These are phyloP conservation scores for Xylaria sp. DNA, from an alignment of 2,329 filamentous ascomycete genomes.

Conservation along the genomic window DNA sequence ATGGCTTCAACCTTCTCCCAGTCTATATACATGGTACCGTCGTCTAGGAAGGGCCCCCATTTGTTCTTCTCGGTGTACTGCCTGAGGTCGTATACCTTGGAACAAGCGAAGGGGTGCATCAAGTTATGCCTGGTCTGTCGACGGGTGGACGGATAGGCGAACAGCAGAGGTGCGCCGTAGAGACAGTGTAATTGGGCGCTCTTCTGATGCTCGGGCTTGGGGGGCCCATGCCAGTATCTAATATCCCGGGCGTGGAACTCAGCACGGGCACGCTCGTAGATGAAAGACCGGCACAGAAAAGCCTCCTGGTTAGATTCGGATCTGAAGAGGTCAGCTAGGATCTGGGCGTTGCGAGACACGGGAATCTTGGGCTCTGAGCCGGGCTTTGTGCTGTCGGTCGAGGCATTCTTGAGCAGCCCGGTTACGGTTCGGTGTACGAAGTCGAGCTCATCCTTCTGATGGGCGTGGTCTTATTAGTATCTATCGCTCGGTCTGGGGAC, in stretches of 20 bases:
- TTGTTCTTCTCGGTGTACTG: constrained; percentile 69
- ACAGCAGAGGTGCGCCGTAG: constrained; percentile 70
- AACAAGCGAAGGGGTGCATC: constrained; percentile 71
- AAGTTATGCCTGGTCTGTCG: constrained; percentile 51
- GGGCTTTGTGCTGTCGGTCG: constrained; percentile 49
- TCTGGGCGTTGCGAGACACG: constrained; percentile 59
- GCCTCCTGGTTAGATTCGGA: constrained; percentile 63
- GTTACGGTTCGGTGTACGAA: constrained; percentile 62
- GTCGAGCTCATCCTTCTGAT: constrained; percentile 57
- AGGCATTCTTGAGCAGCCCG: constrained; percentile 59
- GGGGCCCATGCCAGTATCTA: constrained; percentile 46
- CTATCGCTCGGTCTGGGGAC: not conserved
- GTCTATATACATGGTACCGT: constrained; percentile 71
- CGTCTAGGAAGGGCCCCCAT: constrained; percentile 79
- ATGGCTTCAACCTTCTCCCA: constrained; percentile 85
- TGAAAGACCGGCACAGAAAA: constrained; percentile 72
- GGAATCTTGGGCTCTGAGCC: constrained; percentile 44
- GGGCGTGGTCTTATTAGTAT: constrained; percentile 15
- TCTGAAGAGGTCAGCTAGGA: constrained; percentile 60
- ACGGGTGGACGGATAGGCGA: constrained; percentile 46
- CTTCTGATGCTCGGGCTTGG: constrained; percentile 65
- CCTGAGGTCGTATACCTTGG: constrained; percentile 78
- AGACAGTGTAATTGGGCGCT: constrained; percentile 78
- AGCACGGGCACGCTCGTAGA: constrained; percentile 68
- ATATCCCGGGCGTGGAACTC: constrained; percentile 38